Conservation (phyloP, 345 rosid genomes). For the Turritis glabra region DNA sequence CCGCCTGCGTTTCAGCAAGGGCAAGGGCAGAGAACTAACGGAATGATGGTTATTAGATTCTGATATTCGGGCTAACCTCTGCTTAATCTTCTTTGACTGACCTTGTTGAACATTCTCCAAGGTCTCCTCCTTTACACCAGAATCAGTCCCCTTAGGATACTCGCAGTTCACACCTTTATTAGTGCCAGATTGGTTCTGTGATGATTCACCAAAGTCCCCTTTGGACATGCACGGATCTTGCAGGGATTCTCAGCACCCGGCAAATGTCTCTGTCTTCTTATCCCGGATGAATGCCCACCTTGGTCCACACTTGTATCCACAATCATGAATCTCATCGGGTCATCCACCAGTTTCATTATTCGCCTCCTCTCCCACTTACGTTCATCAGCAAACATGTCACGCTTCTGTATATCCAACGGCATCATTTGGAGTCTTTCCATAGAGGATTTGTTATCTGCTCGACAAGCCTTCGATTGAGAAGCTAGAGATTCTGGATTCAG, state of each 20-base stretch:
- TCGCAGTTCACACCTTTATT: not conserved
- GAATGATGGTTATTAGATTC: constrained; percentile 37
- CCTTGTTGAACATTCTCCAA: constrained; percentile 38
- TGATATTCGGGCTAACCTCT: constrained; percentile 44
- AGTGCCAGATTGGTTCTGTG: not conserved
- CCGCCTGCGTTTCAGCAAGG: constrained; percentile 45
- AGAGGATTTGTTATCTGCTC: constrained; percentile 22
- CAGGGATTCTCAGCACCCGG: constrained; percentile 27
- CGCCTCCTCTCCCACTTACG: constrained; percentile 17
- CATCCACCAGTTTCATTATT: constrained; percentile 30
- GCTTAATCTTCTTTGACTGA: constrained; percentile 40
- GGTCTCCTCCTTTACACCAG: constrained; percentile 24
- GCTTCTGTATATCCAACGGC: constrained; percentile 26
- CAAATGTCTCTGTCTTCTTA: constrained; percentile 43
- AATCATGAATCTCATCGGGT: constrained; percentile 43
- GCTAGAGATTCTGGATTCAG: constrained; percentile 36
- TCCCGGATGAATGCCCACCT: constrained; percentile 37
- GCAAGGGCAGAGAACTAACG: constrained; percentile 39
- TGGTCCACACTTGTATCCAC: constrained; percentile 57
- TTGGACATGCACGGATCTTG: not conserved
- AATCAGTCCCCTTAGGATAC: constrained; percentile 17
- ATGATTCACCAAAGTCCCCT: not conserved
- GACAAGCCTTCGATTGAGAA: constrained; percentile 26
- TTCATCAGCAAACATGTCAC: constrained; percentile 6
- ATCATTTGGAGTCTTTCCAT: constrained; percentile 24